Evolutionary conservation across 257 asterid genomes (phyloP), one percentile per base, ranked within the genome.

Genomic region (Plantago elongata): DNA sequence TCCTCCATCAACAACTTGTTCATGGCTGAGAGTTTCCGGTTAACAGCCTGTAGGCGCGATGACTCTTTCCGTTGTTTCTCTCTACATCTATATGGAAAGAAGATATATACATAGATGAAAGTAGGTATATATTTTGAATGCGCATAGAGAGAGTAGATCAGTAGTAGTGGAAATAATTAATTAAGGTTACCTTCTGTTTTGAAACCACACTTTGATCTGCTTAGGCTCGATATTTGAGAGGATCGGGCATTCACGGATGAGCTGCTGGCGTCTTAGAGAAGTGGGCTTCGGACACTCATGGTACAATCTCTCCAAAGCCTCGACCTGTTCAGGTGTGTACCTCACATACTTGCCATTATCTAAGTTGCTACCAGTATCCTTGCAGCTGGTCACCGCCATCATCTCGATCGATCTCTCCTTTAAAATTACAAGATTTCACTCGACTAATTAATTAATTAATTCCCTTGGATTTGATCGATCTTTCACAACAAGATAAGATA

Each of bases 161-260:
- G n/a, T n/a, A n/a, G n/a, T n/a, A n/a, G n/a, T n/a, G n/a, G n/a
- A n/a, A n/a, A n/a, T n/a, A n/a, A n/a, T n/a, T n/a, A n/a, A n/a
- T n/a, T n/a, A n/a, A n/a, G n/a, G n/a, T n/a, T n/a, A n/a, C n/a
- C 99, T 86, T 87, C 99, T 72, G 79, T 89, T 93, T 58, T 93
- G 97, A 57, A 93, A 93, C 99, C 99, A 93, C 45, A 93, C 97
- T 93, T 89, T 93, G 92, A 89, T 93, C 84, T 93, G 99, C 78
- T 89, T 93, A 3, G 97, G 97, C 80, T 93, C 99, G 13, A 93
- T 93, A 72, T 93, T 82, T 42, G 97, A 80, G 12, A 93, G 89
- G 49, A 93, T 85, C 0, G 97, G 94, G 56, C 95, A 93, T 54
- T 89, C 97, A 5, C 97, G 75, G 63, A 93, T 93, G 43, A 93